These are phyloP conservation scores for Daphne laureola DNA, from an alignment of 441 rosid species.

Conservation along the genomic window DNA sequence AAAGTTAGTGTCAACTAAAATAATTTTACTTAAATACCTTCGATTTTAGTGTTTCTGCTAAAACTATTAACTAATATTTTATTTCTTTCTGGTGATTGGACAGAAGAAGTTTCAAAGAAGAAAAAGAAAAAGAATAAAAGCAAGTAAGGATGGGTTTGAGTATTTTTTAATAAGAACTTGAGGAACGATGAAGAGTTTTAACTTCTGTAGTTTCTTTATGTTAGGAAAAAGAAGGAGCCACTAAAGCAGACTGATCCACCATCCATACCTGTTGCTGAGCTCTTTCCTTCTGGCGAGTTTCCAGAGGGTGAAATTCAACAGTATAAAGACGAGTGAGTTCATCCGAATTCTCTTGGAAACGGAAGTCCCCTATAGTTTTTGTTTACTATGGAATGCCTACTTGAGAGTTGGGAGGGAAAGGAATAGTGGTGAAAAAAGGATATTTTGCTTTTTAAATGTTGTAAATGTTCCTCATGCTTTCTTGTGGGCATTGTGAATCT, in stretches of 20 bases:
- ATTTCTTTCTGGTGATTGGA: slow-evolving; percentile 12
- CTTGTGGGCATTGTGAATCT: background rate
- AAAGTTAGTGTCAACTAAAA: background rate
- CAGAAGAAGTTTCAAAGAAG: slow-evolving; percentile 74
- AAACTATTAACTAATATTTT: slow-evolving; percentile 5
- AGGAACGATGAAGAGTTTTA: background rate
- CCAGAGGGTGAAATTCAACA: slow-evolving; percentile 98
- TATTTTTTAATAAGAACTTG: background rate
- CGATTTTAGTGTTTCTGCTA: background rate
- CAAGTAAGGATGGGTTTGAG: slow-evolving; percentile 54
- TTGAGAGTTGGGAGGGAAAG: background rate
- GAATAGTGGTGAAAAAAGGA: background rate
- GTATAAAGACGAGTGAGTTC: slow-evolving; percentile 84
- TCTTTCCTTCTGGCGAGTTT: slow-evolving; percentile 85
- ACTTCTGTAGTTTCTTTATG: slow-evolving; percentile 5
- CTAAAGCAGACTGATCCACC: slow-evolving; percentile 86
- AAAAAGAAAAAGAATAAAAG: slow-evolving; percentile 90
- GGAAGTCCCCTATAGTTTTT: background rate
- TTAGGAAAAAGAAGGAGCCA: slow-evolving; percentile 78
- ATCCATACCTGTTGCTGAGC: slow-evolving; percentile 59
- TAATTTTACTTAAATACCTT: background rate
- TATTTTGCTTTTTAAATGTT: background rate
- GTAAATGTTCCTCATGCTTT: background rate
- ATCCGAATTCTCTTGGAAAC: background rate
- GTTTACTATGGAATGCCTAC: background rate